Base-by-base conservation (phyloP, 2,329 filamentous ascomycete species). In the Penicillium carneum region DNA sequence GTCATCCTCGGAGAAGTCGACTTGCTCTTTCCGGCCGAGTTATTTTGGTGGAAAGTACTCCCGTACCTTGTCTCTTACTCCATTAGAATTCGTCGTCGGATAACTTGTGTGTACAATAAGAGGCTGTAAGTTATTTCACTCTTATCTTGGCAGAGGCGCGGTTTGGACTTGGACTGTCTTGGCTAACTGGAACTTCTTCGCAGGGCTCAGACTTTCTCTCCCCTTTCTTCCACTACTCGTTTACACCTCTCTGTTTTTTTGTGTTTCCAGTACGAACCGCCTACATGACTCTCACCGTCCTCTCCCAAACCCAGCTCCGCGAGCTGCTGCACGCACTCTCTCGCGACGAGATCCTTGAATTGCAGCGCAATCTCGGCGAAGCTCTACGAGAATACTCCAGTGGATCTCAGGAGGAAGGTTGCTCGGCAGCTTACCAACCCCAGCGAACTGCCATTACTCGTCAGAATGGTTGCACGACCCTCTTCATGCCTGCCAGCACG, bases 401-500 rank as follows among this genome's bases (percentile, higher is more conserved):
- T 14, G 83, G 85, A 3, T 84, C 82, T 26, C 86, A 88, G 57
- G 82, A 84, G 39, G 79, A 85, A 38, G 84, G 83, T 38, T 88
- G 85, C 67, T 84, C 83, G 56, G 84, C 85, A 1, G 80, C 82
- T 10, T 88, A 86, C 63, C 88, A 90, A 63, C 87, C 87, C 0
- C 82, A 84, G 59, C 81, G 87, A 42, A 88, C 86, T 1, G 80
- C 83, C 1, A 82, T 90, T 54, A 85, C 84, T 54, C 84, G 85
- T 12, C 83, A 83, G 53, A 83, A 87, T 81, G 87, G 87, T 3
- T 82, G 83, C 34, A 87, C 84, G 1, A 89, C 86, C 3, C 78
- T 90, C 10, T 88, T 90, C 76, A 88, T 90, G 86, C 88, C 88
- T 2, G 87, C 87, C 12, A 87, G 82, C 41, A 86, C 84, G 14